phyloP scores from a whole-genome alignment of 306 rosid species.

The Mimosa pudica region DNA sequence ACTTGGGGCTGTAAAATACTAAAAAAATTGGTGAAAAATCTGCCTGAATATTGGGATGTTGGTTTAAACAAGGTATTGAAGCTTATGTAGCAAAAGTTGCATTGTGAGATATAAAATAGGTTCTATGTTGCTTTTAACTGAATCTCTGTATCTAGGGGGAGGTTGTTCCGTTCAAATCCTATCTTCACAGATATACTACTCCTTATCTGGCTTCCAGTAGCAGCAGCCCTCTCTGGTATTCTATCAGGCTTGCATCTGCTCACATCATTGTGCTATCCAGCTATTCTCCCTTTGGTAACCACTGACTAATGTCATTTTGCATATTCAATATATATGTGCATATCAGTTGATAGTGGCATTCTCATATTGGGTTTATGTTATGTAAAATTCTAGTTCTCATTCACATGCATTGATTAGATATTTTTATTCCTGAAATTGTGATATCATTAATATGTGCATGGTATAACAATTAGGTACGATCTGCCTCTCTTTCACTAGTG shows the following conservation, averaged over 20 bases:
- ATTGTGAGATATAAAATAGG: conserved; percentile 21
- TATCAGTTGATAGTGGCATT: neutral
- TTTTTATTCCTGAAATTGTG: neutral
- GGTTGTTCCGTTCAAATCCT: conserved; percentile 81
- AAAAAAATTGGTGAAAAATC: conserved; percentile 28
- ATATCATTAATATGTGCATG: conserved; percentile 19
- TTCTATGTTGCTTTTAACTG: conserved; percentile 15
- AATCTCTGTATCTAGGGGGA: conserved; percentile 63
- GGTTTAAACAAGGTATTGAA: conserved; percentile 22
- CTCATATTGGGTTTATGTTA: neutral
- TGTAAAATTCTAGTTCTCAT: conserved; percentile 5
- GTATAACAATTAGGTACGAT: neutral
- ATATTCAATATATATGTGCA: conserved; percentile 22
- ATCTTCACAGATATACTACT: conserved; percentile 70
- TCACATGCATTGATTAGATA: neutral
- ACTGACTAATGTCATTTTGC: conserved; percentile 20
- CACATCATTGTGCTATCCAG: conserved; percentile 89
- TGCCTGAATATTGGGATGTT: conserved; percentile 28
- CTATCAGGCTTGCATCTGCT: conserved; percentile 93
- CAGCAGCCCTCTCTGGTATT: conserved; percentile 93
- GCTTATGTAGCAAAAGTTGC: conserved; percentile 3
- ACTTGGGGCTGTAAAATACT: conserved; percentile 24
- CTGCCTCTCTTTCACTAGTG: no score
- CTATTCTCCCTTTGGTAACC: conserved; percentile 90
- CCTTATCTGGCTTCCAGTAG: conserved; percentile 84